phyloP scores from a whole-genome alignment of 352 stramenopile genomes.

The Phytophthora chlamydospora region DNA sequence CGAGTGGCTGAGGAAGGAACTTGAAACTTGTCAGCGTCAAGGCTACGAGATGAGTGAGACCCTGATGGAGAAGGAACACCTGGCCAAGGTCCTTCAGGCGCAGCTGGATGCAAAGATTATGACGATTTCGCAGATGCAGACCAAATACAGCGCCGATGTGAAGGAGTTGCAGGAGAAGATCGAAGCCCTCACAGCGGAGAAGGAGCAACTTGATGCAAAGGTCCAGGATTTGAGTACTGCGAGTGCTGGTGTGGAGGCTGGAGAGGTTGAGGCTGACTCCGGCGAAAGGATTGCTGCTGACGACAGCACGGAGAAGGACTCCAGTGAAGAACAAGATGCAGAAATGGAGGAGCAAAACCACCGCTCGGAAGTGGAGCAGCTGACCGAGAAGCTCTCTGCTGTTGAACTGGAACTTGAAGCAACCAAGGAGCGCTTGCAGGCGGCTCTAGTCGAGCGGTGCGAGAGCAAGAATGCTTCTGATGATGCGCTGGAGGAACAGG shows the following conservation, averaged over 20 bases:
- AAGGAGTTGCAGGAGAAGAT: constrained; percentile 41
- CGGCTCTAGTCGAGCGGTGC: constrained; percentile 5
- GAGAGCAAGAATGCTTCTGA: constrained; percentile 7
- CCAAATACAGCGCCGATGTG: constrained; percentile 35
- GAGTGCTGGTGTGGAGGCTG: constrained; percentile 4
- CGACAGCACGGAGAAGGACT: constrained; percentile 10
- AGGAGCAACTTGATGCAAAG: constrained; percentile 30
- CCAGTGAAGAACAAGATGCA: neutral
- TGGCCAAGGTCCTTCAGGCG: constrained; percentile 50
- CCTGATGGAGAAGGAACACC: constrained; percentile 44
- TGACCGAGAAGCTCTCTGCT: constrained; percentile 17
- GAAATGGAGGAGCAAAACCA: constrained; percentile 9
- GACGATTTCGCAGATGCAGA: constrained; percentile 49
- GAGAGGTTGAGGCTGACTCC: neutral
- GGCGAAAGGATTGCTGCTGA: constrained; percentile 15
- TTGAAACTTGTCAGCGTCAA: constrained; percentile 34
- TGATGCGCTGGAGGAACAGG: constrained; percentile 2
- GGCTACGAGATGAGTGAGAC: constrained; percentile 44
- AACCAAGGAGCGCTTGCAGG: constrained; percentile 19
- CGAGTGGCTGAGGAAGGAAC: constrained; percentile 42
- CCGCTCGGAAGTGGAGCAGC: constrained; percentile 13
- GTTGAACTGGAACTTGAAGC: constrained; percentile 19
- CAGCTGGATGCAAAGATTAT: constrained; percentile 52
- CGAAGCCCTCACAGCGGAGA: constrained; percentile 34
- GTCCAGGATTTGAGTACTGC: constrained; percentile 28